Base-by-base conservation (phyloP, 2,329 filamentous ascomycete genomes). In the Remersonia thermophila region DNA sequence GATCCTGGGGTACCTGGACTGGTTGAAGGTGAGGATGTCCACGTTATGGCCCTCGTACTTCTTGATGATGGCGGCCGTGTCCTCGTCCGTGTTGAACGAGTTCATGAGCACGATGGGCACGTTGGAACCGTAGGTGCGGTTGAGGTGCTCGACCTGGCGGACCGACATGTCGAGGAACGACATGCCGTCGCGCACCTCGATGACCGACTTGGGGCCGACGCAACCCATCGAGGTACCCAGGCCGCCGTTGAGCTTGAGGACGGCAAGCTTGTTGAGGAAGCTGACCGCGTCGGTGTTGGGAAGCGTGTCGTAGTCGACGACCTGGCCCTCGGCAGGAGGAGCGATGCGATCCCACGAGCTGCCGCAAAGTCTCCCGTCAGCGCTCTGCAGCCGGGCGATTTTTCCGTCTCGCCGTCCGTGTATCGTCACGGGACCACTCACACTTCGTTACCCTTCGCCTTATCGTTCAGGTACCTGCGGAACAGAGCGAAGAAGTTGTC, bases 21-120 rank as follows among this genome's bases (percentile, higher is more conserved):
- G 91, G 74, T 98, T 98, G 80, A 98, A 98, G 60, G 91, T 96
- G 60, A 96, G 73, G 61, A 98, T 96, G 59, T 98, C 91, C 56
- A 98, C 93, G 61, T 95, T 95, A 77, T 98, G 91, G 47, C 91
- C 91, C 70, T 98, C 89, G 67, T 96, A 98, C 73, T 98, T 98
- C 79, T 98, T 98, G 72, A 98, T 98, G 66, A 98, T 98, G 65
- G 85, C 86, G 45, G 87, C 86, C 35, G 91, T 98, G 59, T 98
- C 91, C 54, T 89, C 77, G 61, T 98, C 87, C 59, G 91, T 98
- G 77, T 98, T 98, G 83, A 98, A 98, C 38, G 91, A 96, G 80
- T 98, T 98, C 91, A 98, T 98, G 53, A 98, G 80, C 50, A 98
- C 79, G 64, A 98, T 95, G 33, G 91, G 91, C 25, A 98, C 91